These are phyloP conservation scores for Cardamine chenopodiifolia DNA, from an alignment of 345 rosid genomes.

Conservation along the genomic window DNA sequence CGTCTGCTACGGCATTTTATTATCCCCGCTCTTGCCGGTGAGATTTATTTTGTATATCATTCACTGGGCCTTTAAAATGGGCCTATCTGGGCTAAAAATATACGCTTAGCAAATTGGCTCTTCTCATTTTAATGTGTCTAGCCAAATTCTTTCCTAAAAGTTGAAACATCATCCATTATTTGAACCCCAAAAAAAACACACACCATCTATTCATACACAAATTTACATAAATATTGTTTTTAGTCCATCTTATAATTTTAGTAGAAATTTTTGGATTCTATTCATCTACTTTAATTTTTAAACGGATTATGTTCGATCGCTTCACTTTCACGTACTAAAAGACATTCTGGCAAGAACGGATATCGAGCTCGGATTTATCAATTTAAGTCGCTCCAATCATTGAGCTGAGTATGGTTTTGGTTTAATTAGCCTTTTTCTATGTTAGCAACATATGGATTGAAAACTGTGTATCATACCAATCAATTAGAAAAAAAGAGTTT, in stretches of 20 bases:
- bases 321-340: too few species aligned
- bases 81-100: background rate
- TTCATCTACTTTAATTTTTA: too few species aligned
- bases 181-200: too few species aligned
- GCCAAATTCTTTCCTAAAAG: background rate
- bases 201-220: too few species aligned
- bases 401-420: too few species aligned
- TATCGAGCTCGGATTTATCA: too few species aligned
- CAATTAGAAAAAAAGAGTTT: background rate
- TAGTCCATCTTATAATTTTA: too few species aligned
- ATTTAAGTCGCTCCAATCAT: too few species aligned
- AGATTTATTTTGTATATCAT: background rate
- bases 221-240: background rate
- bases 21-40: constrained; percentile 34
- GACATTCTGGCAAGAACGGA: too few species aligned
- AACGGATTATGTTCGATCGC: too few species aligned
- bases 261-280: too few species aligned
- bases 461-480: background rate
- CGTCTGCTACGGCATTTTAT: constrained; percentile 5
- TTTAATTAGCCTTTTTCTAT: background rate
- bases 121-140: background rate
- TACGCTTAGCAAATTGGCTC: background rate
- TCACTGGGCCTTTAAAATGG: constrained; percentile 11
- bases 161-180: background rate
- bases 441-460: background rate